Evolutionary conservation across 176 grass and related monocot species (phyloP), one percentile per base, ranked within the genome.

Genomic region (Themeda triandra): DNA sequence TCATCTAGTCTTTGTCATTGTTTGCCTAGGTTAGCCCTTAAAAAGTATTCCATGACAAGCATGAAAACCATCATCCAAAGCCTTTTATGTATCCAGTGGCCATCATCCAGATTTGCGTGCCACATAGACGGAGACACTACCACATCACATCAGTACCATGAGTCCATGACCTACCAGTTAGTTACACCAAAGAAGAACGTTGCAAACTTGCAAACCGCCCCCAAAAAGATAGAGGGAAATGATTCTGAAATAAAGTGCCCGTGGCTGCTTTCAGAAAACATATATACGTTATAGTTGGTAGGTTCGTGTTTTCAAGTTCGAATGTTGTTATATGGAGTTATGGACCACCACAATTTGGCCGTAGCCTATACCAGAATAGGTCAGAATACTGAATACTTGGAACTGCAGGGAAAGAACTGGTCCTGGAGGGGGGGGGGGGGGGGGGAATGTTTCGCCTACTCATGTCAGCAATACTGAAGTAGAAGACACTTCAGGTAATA

Each of bases 11-110:
- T 39, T 27, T 56, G 79, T 13, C 78, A 82, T 64, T 77, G 41
- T 70, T 64, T 77, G 23, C 13, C 78, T 82, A 82, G 72, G 54
- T 14, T 35, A 13, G 39, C 53, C n/a, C 40, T 45, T 27, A 10
- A 24, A 44, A 45, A 71, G 81, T 35, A 74, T 49, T 74, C 58
- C 36, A 59, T 18, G 29, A 69, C 29, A 80, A 69, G 62, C 46
- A 80, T 60, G 35, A 11, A 83, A 82, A 79, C 21, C 84, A 86
- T 83, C 84, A 90, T 79, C 21, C 4, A 21, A 12, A 65, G 39
- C 36, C 19, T 69, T 70, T 70, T 24, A 27, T 35, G 40, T 27
- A 30, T 31, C 48, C 39, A 21, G 13, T 44, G 35, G 39, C 28
- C 79, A 74, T 39, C 35, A 21, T 83, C 73, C 56, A 48, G 17